phyloP scores from a whole-genome alignment of 2,329 filamentous ascomycete species.

The Arthrobotrys megalospora region DNA sequence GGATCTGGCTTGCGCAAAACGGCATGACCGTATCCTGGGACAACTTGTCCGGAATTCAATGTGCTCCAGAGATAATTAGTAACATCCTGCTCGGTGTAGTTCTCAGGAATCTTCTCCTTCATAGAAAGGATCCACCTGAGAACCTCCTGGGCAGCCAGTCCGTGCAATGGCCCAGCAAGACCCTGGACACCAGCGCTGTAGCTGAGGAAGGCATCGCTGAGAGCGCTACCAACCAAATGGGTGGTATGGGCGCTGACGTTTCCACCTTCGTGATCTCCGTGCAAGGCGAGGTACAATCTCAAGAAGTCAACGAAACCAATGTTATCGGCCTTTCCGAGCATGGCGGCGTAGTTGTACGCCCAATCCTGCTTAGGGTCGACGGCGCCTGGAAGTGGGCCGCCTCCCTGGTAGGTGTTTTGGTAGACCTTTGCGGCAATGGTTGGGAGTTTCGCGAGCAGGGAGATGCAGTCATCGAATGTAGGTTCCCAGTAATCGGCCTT shows the following conservation, averaged over 20 bases:
- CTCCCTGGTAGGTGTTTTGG: conserved; percentile 84
- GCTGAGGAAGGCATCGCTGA: conserved; percentile 94
- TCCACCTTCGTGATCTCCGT: conserved; percentile 97
- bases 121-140: conserved; percentile 97
- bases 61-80: conserved; percentile 92
- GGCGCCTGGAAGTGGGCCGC: conserved; percentile 81
- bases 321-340: conserved; percentile 91
- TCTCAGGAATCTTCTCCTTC: conserved; percentile 85
- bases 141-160: conserved; percentile 95
- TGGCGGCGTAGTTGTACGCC: conserved; percentile 98
- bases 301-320: conserved; percentile 96
- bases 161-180: conserved; percentile 92
- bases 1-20: conserved; percentile 97
- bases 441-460: conserved; percentile 93
- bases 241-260: conserved; percentile 97
- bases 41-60: conserved; percentile 91
- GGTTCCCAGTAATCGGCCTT: conserved; percentile 99
- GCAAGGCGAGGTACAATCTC: conserved; percentile 92
- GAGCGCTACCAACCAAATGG: conserved; percentile 92
- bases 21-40: conserved; percentile 95
- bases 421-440: conserved; percentile 98
- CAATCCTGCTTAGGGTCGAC: conserved; percentile 91
- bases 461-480: conserved; percentile 95
- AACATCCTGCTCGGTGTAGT: conserved; percentile 85
- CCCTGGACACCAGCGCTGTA: conserved; percentile 97